A percentile compares a stretch with the other conserved stretches of the same genome.
Conservation (phyloP, 2,329 filamentous ascomycete species). For the Pseudogymnoascus sp. region DNA sequence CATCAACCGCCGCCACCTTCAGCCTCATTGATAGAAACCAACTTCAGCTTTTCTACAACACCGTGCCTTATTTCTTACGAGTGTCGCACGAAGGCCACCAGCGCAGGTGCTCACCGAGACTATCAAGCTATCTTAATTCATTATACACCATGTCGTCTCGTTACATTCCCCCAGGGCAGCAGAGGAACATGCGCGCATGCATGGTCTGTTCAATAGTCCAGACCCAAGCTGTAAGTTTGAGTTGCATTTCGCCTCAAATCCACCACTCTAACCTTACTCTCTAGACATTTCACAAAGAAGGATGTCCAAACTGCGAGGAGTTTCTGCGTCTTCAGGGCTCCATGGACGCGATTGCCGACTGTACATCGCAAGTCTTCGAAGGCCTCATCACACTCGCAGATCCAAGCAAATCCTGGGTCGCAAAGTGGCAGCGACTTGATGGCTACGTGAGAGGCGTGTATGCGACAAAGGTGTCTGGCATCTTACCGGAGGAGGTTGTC, state of each 20-base stretch:
- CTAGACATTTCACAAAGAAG: constrained; percentile 76
- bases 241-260: background rate
- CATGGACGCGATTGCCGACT: constrained; percentile 76
- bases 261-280: constrained; percentile 12
- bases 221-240: constrained; percentile 57
- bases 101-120: background rate
- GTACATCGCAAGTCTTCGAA: constrained; percentile 94
- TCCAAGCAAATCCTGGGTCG: constrained; percentile 83
- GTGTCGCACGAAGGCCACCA: background rate
- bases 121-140: background rate
- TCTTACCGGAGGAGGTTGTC: constrained; percentile 60
- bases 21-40: background rate
- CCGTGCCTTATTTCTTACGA: background rate
- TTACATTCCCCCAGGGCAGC: constrained; percentile 66
- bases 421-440: constrained; percentile 91
- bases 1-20: background rate
- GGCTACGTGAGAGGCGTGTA: constrained; percentile 85
- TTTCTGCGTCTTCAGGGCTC: constrained; percentile 78
- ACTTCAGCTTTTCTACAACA: background rate
- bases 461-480: constrained; percentile 87
- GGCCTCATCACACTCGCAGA: constrained; percentile 80
- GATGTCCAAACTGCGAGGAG: constrained; percentile 94
- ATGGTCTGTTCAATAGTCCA: constrained; percentile 98
- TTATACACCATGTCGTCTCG: constrained; percentile 39
- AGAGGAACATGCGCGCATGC: constrained; percentile 86